Conservation (phyloP, 2,329 filamentous ascomycete genomes). For the Colletotrichum chlorophyti region DNA sequence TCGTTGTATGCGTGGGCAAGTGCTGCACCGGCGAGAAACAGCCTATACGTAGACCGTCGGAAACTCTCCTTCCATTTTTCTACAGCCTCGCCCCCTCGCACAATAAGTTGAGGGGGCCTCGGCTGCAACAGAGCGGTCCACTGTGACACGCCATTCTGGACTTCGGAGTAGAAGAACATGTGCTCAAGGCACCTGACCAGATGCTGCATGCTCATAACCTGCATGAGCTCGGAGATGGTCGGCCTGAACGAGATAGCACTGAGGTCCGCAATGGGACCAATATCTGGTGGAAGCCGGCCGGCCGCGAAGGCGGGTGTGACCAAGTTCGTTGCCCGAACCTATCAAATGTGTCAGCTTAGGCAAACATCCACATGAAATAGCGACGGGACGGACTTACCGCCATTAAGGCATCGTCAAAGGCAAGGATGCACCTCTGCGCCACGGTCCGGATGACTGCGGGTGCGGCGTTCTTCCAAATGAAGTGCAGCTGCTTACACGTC, state of each 20-base stretch:
- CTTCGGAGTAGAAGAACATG: slow-evolving; percentile 5
- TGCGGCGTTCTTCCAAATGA: background rate
- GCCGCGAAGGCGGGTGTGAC: slow-evolving; percentile 5
- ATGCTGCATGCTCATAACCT: slow-evolving; percentile 10
- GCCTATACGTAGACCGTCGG: slow-evolving; percentile 5
- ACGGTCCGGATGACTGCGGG: slow-evolving; percentile 1
- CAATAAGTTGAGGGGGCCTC: background rate
- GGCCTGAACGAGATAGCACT: background rate
- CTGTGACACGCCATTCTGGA: background rate
- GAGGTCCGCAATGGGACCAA: background rate
- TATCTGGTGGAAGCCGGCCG: background rate
- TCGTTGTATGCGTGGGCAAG: slow-evolving; percentile 12
- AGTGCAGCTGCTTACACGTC: slow-evolving; percentile 3
- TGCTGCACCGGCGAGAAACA: slow-evolving; percentile 6
- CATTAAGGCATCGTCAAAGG: slow-evolving; percentile 15
- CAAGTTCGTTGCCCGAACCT: slow-evolving; percentile 14
- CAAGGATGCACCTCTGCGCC: background rate
- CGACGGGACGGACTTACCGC: background rate
- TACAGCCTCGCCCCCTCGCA: background rate
- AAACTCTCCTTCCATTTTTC: background rate
- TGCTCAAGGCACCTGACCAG: slow-evolving; percentile 8
- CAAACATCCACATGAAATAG: background rate
- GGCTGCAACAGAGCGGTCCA: background rate
- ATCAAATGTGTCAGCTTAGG: background rate
- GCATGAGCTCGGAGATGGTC: background rate